Base-by-base conservation (phyloP, 768 basidiomycete species). In the Xerocomellus chrysenteron region DNA sequence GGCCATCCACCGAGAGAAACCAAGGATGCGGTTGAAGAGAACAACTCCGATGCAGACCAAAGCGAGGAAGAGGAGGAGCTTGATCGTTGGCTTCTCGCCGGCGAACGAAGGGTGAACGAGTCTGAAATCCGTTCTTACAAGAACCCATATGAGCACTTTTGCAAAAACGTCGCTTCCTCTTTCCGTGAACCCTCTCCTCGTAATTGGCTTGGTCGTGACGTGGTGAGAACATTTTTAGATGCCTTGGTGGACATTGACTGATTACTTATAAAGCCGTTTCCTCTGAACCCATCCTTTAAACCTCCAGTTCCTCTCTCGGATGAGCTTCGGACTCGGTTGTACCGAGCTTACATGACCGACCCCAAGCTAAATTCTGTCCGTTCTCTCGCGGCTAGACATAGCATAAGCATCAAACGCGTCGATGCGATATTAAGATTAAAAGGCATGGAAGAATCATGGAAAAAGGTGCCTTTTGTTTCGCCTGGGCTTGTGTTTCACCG, bases 401-500 rank as follows among this genome's bases (percentile, higher is more conserved):
- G 85, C 52, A 62, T 92, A 41, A 86, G 88, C 62, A 74, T 92
- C 57, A 87, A 88, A 69, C 88, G 94, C 43, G 78, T 94, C 19
- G 86, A 92, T 50, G 93, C 93, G 0, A 87, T 94, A 49, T 70
- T 96, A 36, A 80, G 91, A 32, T 73, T 96, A 60, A 94, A 95
- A 70, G 86, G 86, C 37, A 74, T 91, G 61, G 92, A 94, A 67
- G 72, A 75, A 49, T 74, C 78, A 50, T 90, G 85, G 88, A 73
- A 76, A 66, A 83, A 90, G 88, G 90, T 88, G 66, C 66, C 83
- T 77, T 37, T 57, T 49, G 16, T 51, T 47, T 57, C 13, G 10
- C 26, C 54, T 50, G 10, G n/a, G 39, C 30, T 48, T 42, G 33
- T 37, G n/a, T 58, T 53, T 54, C 50, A 43, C 33, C 50, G 11